Evolutionary conservation across 352 stramenopile genomes (phyloP).

Genomic region (Paralagenidium karlingii): DNA sequence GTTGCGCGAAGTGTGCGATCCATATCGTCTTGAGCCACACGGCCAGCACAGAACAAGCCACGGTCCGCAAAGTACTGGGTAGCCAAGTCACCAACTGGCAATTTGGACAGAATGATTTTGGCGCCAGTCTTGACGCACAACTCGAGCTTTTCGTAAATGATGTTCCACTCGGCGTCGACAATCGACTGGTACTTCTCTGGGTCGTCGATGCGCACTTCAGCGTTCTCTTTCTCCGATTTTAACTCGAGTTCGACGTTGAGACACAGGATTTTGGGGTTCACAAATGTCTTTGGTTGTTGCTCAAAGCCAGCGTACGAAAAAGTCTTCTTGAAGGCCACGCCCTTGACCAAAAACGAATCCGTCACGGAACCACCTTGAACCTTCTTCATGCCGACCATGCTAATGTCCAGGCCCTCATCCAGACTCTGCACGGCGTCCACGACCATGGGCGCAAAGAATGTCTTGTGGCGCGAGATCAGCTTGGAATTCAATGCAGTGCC

Average conservation of each 20-base stretch:
- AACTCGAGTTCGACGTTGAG: conserved; percentile 99
- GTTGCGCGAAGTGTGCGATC: conserved; percentile 94
- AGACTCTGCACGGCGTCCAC: conserved; percentile 93
- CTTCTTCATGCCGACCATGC: conserved; percentile 97
- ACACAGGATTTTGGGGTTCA: conserved; percentile 93
- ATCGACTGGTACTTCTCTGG: conserved; percentile 98
- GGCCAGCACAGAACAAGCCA: conserved; percentile 95
- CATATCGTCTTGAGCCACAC: conserved; percentile 95
- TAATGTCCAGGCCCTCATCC: conserved; percentile 78
- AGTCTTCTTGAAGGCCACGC: conserved; percentile 99
- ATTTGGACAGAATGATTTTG: conserved; percentile 97
- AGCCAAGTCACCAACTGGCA: conserved; percentile 92
- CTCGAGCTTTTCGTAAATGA: conserved; percentile 99
- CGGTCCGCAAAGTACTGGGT: conserved; percentile 99
- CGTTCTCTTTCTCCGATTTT: conserved; percentile 99
- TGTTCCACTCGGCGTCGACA: conserved; percentile 98
- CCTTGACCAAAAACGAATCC: conserved; percentile 95
- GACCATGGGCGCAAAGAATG: conserved; percentile 97
- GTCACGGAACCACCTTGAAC: conserved; percentile 95
- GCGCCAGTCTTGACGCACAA: conserved; percentile 84
- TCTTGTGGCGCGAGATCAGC: conserved; percentile 94
- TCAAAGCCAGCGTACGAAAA: conserved; percentile 99
- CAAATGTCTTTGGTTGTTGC: conserved; percentile 98
- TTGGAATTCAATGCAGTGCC: conserved; percentile 98
- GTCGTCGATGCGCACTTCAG: conserved; percentile 95